Evolutionary conservation across 139 green algal species (phyloP), one percentile per base, ranked within the genome.

Genomic region (Chlorella sp.): DNA sequence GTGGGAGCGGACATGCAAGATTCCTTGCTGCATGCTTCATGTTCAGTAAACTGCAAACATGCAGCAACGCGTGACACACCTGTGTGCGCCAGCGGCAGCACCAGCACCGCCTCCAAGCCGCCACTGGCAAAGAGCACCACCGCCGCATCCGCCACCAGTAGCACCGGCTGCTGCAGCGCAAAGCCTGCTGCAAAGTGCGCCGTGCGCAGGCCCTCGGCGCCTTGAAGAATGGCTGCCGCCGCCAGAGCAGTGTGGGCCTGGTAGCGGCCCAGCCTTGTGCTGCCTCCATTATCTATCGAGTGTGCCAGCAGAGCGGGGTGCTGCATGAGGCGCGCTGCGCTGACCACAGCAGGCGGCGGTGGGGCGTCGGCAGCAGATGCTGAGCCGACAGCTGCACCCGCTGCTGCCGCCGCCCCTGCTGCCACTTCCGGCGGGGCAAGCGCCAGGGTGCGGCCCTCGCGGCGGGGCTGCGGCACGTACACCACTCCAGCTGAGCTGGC

Each of bases 401-500:
- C 74, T 75, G 51, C 15, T 55, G 23, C 69, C 38, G 5, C 44
- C 18, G 38, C 72, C 20, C 32, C 69, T 47, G 23, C 21, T 12
- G 38, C 38, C 20, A 25, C 44, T 7, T 25, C 44, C 28, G 20
- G 18, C 7, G 38, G 44, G 11, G 72, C 44, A 3, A 28, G 9
- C 2, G 64, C n/a, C n/a, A 64, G 41, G 4, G 63, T 21, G 38
- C 78, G 70, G 25, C 63, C 78, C 7, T 39, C 2, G n/a, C 79
- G 60, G 9, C 74, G 85, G 2, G 68, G 64, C 41, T 38, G 28
- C 0, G 74, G 30, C 21, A 38, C 55, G 74, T 63, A 68, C 16
- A 74, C 32, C 3, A 92, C 36, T 11, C 89, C 89, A 12, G 82
- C 78, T 28, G 71, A 81, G 78, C 76, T 72, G 30, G 89, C 89